A percentile compares a stretch with the other conserved stretches of the same genome.
phyloP scores from a whole-genome alignment of 306 rosid species.

The Dalbergia cultrata region DNA sequence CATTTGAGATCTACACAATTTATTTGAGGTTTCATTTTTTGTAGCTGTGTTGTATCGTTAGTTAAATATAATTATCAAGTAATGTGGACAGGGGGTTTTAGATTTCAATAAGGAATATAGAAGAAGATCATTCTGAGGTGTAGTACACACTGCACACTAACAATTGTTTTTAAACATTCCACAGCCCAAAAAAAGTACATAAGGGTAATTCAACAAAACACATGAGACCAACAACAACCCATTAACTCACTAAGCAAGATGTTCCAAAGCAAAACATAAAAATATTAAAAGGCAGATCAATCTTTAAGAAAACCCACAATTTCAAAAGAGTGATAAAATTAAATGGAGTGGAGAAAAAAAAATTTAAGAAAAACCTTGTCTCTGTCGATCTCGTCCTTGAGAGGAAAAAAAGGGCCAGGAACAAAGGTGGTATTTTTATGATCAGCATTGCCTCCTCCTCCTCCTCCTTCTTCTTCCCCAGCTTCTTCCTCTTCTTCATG shows the following conservation, averaged over 20 bases:
- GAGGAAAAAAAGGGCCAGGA: constrained; percentile 90
- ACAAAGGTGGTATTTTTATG: constrained; percentile 56
- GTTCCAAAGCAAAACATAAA: background rate
- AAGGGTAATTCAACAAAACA: background rate
- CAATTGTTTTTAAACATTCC: background rate
- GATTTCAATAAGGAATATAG: too few species aligned
- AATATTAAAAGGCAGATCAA: background rate
- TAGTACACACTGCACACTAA: too few species aligned
- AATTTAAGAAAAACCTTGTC: constrained; percentile 71
- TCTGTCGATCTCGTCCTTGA: constrained; percentile 89
- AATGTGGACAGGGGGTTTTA: too few species aligned
- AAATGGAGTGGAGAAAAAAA: too few species aligned
- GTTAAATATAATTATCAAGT: too few species aligned
- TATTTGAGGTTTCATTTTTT: too few species aligned
- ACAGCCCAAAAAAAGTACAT: background rate
- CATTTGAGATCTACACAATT: too few species aligned
- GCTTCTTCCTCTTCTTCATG: constrained; percentile 57
- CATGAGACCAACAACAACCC: too few species aligned
- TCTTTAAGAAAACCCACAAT: constrained; percentile 36
- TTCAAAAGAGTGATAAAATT: background rate
- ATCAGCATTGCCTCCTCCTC: constrained; percentile 19
- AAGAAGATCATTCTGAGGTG: too few species aligned
- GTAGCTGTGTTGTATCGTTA: too few species aligned
- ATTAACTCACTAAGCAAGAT: background rate
- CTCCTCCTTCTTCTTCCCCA: constrained; percentile 31